These are phyloP conservation scores for Escallonia rubra DNA, from an alignment of 129 eudicot genomes.

Conservation along the genomic window DNA sequence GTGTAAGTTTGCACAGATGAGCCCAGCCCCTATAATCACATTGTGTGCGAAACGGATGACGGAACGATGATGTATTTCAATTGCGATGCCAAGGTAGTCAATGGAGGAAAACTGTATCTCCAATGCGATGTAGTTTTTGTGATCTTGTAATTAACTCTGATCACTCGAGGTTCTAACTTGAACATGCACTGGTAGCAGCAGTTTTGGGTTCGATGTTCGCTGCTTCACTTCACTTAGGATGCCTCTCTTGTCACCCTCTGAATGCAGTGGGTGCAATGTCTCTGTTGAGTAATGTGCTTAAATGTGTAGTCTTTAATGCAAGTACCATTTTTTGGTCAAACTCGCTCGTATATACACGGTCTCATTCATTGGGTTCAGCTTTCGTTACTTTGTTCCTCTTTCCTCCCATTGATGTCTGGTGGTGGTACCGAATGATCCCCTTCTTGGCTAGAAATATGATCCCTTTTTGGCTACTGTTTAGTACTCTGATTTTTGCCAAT, in stretches of 20 bases:
- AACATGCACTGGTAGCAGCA: slow-evolving; percentile 30
- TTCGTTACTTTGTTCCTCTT: no score
- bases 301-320: not conserved
- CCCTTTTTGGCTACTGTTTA: no score
- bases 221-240: slow-evolving; percentile 30
- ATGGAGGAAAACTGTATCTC: not conserved
- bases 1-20: slow-evolving; percentile 45
- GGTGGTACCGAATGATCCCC: no score
- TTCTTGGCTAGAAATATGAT: no score
- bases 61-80: no score
- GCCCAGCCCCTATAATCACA: not conserved
- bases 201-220: slow-evolving; percentile 41
- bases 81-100: not conserved
- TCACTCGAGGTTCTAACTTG: not conserved
- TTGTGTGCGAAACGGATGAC: no score
- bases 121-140: not conserved
- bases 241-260: not conserved
- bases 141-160: not conserved
- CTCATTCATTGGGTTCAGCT: no score
- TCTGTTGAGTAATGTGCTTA: not conserved
- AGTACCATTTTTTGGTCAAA: not conserved
- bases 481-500: no score
- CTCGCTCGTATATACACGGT: no score
- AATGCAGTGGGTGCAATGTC: slow-evolving; percentile 4
- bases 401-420: no score